Evolutionary conservation across 768 basidiomycete genomes (phyloP).

Genomic region (Pholiota conissans): DNA sequence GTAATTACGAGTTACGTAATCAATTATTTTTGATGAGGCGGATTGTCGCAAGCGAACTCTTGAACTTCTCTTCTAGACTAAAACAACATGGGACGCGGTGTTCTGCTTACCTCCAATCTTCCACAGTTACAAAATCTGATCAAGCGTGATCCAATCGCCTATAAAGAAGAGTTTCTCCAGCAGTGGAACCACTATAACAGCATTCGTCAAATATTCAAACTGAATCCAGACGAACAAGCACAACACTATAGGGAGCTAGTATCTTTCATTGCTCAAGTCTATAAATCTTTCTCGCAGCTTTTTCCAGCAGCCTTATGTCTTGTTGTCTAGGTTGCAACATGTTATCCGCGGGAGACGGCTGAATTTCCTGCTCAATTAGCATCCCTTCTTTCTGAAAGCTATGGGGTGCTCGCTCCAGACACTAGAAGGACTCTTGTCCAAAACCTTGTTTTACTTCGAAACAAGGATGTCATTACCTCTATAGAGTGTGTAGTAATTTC

Average conservation of each 20-base stretch:
- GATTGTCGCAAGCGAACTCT: not conserved
- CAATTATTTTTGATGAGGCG: not conserved
- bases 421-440: conserved; percentile 84
- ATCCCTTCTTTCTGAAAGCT: conserved; percentile 74
- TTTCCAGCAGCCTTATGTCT: not conserved
- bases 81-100: conserved; percentile 52
- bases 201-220: conserved; percentile 79
- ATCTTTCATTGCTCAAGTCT: conserved; percentile 85
- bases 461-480: conserved; percentile 89
- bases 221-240: conserved; percentile 83
- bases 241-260: conserved; percentile 86
- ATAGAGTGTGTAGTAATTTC: conserved; percentile 66
- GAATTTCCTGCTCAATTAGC: conserved; percentile 84
- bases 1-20: conserved; percentile 18
- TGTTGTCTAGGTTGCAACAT: conserved; percentile 69
- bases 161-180: conserved; percentile 93
- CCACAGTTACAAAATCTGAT: conserved; percentile 97
- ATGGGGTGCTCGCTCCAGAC: conserved; percentile 74
- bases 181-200: conserved; percentile 97
- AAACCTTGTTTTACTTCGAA: conserved; percentile 90
- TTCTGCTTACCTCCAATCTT: conserved; percentile 83
- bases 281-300: conserved; percentile 6
- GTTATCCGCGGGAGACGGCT: conserved; percentile 90
- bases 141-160: conserved; percentile 87
- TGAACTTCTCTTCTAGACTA: not conserved